Evolutionary conservation across 2,329 filamentous ascomycete species (phyloP), one percentile per base, ranked within the genome.

Genomic region (Aspergillus fijiensis): DNA sequence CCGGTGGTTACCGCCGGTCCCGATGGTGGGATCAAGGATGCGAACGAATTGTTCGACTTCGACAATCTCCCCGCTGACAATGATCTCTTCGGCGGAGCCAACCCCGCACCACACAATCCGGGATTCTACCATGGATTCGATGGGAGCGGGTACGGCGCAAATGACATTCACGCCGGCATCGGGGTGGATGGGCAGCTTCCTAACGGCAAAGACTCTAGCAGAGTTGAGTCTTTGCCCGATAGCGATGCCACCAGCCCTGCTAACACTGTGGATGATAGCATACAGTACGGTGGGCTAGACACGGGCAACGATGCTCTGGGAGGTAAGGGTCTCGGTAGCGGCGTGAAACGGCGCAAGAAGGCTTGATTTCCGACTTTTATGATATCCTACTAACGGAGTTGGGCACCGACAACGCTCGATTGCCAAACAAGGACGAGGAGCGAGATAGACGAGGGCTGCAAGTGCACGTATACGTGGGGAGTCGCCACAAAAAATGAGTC

Each of bases 211-310:
- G 71, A 74, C 27, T 63, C 72, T 2, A 72, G 72, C 10, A 67
- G 72, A 5, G 73, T 78, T 16, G 71, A 80, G 63, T 75, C 77
- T 14, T 68, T 80, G 61, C 77, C 78, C 10, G 78, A 79, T 63
- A 80, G 78, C 58, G 78, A 79, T 63, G 64, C 72, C 11, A 76
- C 77, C 1, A 80, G 77, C 58, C 79, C 78, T 10, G 69, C 72
- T 19, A 72, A 70, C 27, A 71, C 71, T 4, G 63, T 70, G 12
- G 76, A 75, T 48, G 74, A 76, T 21, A 69, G 61, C 33, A 19
- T 62, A 9, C 65, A 65, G 21, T 66, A 67, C 51, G 51, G 53
- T 49, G 58, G 55, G 29, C 49, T 58, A 14, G 59, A 62, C 21
- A 49, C 57, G 21, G 57, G 58, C 39, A 56, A 59, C 58, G 66